Conservation (phyloP, 2,329 filamentous ascomycete species). For the Furcasterigmium furcatum region DNA sequence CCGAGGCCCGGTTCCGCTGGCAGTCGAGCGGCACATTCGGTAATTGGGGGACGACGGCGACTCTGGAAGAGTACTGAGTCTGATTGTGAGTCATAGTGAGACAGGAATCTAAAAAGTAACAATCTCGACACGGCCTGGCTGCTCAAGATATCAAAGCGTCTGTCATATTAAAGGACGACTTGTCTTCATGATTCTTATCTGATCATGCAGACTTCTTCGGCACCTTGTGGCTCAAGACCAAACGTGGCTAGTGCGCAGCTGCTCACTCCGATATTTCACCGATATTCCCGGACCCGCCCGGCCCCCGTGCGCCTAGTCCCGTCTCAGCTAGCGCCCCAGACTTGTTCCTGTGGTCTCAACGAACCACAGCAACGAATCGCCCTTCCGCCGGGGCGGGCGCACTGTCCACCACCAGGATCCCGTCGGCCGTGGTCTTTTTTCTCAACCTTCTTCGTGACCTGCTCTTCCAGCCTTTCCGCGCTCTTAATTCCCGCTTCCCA, state of each 20-base stretch:
- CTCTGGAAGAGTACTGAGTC: too few species aligned
- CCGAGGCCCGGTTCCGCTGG: too few species aligned
- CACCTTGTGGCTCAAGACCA: too few species aligned
- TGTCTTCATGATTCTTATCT: too few species aligned
- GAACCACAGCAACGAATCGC: conserved; percentile 2
- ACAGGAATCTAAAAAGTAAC: too few species aligned
- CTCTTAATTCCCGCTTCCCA: conserved; percentile 5
- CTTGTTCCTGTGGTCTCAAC: not conserved
- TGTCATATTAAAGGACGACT: too few species aligned
- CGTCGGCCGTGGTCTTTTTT: conserved; percentile 2
- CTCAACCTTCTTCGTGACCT: conserved; percentile 1
- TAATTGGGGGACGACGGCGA: too few species aligned
- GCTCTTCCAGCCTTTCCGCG: not conserved
- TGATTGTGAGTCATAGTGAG: too few species aligned
- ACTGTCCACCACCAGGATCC: not conserved
- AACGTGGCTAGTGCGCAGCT: not conserved
- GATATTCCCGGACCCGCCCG: conserved; percentile 1
- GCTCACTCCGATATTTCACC: conserved; percentile 2
- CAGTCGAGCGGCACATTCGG: too few species aligned
- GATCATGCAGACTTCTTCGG: too few species aligned
- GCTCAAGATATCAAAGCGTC: too few species aligned
- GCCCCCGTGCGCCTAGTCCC: not conserved
- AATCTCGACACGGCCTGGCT: too few species aligned
- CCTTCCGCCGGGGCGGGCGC: not conserved
- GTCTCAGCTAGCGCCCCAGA: not conserved